Conservation (phyloP, 768 basidiomycete genomes). For the Phaeotremella fagi region DNA sequence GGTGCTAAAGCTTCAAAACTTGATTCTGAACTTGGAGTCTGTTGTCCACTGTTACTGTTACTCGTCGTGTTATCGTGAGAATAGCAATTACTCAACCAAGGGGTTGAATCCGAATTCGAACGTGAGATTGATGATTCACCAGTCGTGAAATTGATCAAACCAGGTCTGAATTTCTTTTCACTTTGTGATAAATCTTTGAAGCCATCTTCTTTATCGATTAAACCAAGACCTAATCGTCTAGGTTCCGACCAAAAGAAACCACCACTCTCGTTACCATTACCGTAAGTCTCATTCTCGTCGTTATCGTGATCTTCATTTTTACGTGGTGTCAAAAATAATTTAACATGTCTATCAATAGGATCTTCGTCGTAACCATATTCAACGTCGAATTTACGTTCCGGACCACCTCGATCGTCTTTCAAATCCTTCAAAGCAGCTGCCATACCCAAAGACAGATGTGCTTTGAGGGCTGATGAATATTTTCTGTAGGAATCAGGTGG, state of each 20-base stretch:
- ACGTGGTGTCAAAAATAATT: conserved; percentile 17
- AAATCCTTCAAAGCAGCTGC: conserved; percentile 24
- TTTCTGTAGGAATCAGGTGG: conserved; percentile 22
- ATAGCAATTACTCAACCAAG: not conserved
- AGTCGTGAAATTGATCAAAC: conserved; percentile 16
- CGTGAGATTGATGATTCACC: conserved; percentile 2
- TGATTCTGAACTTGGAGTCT: conserved; percentile 15
- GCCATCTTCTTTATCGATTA: no score
- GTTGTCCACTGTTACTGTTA: not conserved
- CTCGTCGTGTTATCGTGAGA: not conserved
- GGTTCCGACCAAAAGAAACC: not conserved
- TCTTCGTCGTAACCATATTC: conserved; percentile 27
- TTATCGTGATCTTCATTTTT: not conserved
- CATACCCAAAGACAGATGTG: conserved; percentile 17
- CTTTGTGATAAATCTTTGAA: not conserved
- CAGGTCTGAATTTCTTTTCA: conserved; percentile 18
- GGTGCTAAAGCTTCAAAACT: conserved; percentile 22
- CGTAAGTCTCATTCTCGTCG: not conserved
- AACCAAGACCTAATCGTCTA: no score
- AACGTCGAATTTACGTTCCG: conserved; percentile 13
- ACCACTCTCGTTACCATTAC: not conserved
- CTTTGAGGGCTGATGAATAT: conserved; percentile 22
- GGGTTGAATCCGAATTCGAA: not conserved
- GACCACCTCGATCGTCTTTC: conserved; percentile 19
- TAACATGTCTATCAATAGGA: conserved; percentile 30